Base-by-base conservation (phyloP, 768 basidiomycete species). In the Lentinula sp. region DNA sequence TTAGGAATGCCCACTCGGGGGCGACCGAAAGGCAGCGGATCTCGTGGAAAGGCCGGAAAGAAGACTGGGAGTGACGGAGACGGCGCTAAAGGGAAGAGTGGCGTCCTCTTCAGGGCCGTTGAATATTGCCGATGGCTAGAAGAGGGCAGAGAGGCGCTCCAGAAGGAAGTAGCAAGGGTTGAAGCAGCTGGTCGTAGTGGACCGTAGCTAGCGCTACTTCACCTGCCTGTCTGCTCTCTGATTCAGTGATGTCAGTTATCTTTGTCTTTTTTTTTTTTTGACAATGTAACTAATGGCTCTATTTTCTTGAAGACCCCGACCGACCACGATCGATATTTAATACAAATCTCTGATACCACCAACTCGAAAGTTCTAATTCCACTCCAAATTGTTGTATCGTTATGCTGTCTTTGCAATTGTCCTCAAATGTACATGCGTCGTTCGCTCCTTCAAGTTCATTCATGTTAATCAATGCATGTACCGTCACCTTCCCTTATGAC, bases 51-150 rank as follows among this genome's bases (percentile, higher is more conserved):
- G 21, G 32, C 66, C 72, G 40, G 55, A 42, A 56, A 56, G 40
- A 56, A 40, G 39, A 9, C 8, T 40, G 40, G 39, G 31, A 40
- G 40, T 4, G 55, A 56, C 1, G 55, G 16, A 13, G 55, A 56
- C 10, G 13, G 70, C 79, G 39, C 55, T 6, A 93, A 93, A 72
- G 91, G 92, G 37, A 96, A 96, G 78, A 93, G 91, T 63, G 92
- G 91, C 0, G 91, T 94, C 2, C 73, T 96, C 50, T 92, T 93
- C 70, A 84, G 91, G 45, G 91, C 93, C 2, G 90, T 88, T 58
- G 89, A 93, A 67, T 93, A 95, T 65, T 85, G 88, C 67, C 81
- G 78, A 37, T 95, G 89, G 89, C 75, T 95, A 18, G 92, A 94
- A 69, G 86, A 93, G 67, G 89, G 91, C 8, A 80, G 87, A 50